These are phyloP conservation scores for Debaryomyces robertsiae DNA, from an alignment of 1,139 yeast species.

Conservation along the genomic window DNA sequence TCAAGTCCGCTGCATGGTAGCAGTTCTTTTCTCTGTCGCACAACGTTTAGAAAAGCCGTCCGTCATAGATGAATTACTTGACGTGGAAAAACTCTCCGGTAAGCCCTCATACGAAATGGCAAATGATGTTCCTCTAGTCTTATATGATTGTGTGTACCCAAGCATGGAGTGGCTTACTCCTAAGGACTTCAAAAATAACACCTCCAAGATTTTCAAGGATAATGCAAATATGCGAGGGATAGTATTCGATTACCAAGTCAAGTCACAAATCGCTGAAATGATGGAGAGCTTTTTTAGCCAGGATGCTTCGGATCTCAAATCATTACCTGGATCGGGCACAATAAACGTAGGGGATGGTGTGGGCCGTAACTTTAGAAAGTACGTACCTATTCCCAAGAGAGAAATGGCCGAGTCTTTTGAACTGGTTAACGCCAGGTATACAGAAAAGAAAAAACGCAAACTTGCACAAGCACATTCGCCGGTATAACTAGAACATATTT, in stretches of 20 bases:
- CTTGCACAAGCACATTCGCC: constrained; percentile 2
- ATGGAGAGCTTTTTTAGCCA: constrained; percentile 26
- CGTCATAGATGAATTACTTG: constrained; percentile 59
- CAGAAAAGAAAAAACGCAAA: constrained; percentile 40
- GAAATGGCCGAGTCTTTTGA: constrained; percentile 65
- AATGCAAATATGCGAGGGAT: constrained; percentile 31
- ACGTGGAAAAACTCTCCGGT: constrained; percentile 59
- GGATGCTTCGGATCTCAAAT: constrained; percentile 22
- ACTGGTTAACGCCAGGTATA: constrained; percentile 66
- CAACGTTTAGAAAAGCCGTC: constrained; percentile 68
- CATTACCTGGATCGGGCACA: constrained; percentile 30
- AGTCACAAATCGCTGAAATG: constrained; percentile 35
- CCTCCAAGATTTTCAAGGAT: constrained; percentile 25
- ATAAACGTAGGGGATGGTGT: constrained; percentile 73
- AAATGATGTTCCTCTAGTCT: constrained; percentile 82
- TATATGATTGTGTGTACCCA: constrained; percentile 83
- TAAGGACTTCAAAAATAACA: constrained; percentile 27
- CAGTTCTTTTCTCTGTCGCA: constrained; percentile 76
- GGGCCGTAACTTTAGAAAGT: constrained; percentile 58
- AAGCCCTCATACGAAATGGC: constrained; percentile 91
- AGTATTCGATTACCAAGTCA: constrained; percentile 38
- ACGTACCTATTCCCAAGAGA: constrained; percentile 61
- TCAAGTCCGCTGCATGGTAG: constrained; percentile 96
- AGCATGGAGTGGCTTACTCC: constrained; percentile 65
- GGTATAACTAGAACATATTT: neutral